Percentiles rank a stretch among this genome's conserved stretches.
Conservation (phyloP, 805 yeast species). For the Candida xiaguanensis region DNA sequence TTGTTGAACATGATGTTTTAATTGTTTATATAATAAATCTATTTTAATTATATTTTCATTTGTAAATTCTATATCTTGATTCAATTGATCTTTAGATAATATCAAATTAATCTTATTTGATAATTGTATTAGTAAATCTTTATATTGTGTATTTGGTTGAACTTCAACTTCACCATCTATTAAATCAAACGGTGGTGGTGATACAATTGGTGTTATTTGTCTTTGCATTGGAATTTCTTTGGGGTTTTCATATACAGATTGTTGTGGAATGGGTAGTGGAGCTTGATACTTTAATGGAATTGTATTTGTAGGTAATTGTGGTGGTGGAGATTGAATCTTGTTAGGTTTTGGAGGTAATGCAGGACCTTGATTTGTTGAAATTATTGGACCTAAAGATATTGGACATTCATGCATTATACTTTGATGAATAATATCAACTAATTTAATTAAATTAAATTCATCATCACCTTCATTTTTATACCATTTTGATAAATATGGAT, state of each 20-base stretch:
- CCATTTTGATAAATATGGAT: slow-evolving; percentile 69
- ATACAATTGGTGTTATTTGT: not conserved
- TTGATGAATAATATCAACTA: slow-evolving; percentile 27
- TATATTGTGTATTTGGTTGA: slow-evolving; percentile 5
- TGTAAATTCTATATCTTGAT: slow-evolving; percentile 11
- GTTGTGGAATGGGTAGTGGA: slow-evolving; percentile 27
- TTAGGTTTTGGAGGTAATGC: slow-evolving; percentile 22
- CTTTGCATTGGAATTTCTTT: too few species aligned
- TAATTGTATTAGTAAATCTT: slow-evolving; percentile 10
- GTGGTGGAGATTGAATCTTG: slow-evolving; percentile 4
- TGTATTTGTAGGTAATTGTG: not conserved
- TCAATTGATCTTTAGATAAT: slow-evolving; percentile 14
- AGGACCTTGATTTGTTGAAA: slow-evolving; percentile 11
- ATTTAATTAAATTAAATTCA: slow-evolving; percentile 25
- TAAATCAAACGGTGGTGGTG: slow-evolving; percentile 11
- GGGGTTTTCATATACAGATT: slow-evolving; percentile 1
- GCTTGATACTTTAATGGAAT: slow-evolving; percentile 27
- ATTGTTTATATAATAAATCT: slow-evolving; percentile 27
- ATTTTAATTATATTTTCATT: slow-evolving; percentile 19
- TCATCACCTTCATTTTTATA: slow-evolving; percentile 11
- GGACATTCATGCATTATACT: slow-evolving; percentile 45
- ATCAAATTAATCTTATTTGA: slow-evolving; percentile 16
- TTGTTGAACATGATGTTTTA: slow-evolving; percentile 31
- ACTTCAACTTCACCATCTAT: slow-evolving; percentile 15
- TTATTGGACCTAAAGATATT: slow-evolving; percentile 28